Base-by-base conservation (phyloP, 1,139 yeast species). In the Candida anutae region DNA sequence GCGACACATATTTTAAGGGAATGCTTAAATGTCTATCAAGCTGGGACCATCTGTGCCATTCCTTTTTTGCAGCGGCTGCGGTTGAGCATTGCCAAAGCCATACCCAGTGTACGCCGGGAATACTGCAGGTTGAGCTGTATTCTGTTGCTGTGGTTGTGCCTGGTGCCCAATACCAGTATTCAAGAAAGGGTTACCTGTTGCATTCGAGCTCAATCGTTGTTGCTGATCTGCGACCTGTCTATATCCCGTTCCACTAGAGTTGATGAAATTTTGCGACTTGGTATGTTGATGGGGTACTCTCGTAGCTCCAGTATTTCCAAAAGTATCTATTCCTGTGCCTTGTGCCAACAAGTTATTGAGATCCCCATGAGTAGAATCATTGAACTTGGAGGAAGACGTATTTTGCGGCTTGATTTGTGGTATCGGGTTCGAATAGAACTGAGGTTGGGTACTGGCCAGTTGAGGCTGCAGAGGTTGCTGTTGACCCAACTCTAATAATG, bases 251-350 rank as follows among this genome's bases (percentile, higher is more conserved):
- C 95, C 95, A 39, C 80, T 78, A 11, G 95, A 82, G 53, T 83
- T 85, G 45, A 88, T 70, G 49, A 85, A 87, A 13, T 74, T 77
- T 12, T 79, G 77, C 6, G 93, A 76, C 41, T 73, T 75, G 1
- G 97, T 88, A 52, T 83, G 94, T 48, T 90, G 97, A 29, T 94
- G 94, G 9, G 97, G 95, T 34, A 90, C 73, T 58, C 96, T 77
- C 16, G 78, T 58, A 11, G 80, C 82, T 30, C 98, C 98, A 5
- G 85, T 79, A 53, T 90, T 90, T 55, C 98, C 98, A 54, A 84
- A 90, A 0, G 97, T 88, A 55, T 90, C 98, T 32, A 87, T 64
- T 15, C 96, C 97, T 1, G 95, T 83, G 21, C 95, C 96, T 31
- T 78, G 74, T 9, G 94, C 82, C 40, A 88, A 67, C 33, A 88